These are phyloP conservation scores for Tetrahymena borealis DNA, from an alignment of 73 alveolate species.

Conservation along the genomic window DNA sequence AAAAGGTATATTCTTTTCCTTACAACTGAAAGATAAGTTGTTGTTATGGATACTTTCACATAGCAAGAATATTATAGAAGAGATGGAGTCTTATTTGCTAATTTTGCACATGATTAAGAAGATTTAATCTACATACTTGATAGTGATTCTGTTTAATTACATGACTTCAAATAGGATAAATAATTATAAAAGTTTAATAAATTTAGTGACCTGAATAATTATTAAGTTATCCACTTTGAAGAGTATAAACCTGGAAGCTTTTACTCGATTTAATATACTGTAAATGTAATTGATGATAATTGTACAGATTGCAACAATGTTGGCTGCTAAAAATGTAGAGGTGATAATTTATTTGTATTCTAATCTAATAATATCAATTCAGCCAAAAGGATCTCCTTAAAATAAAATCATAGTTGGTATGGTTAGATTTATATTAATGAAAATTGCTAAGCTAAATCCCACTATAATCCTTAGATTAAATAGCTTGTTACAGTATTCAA, in stretches of 20 bases:
- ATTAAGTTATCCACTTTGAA: neutral
- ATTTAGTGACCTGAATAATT: neutral
- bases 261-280: neutral
- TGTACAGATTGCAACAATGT: neutral
- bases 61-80: neutral
- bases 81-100: neutral
- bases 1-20: neutral
- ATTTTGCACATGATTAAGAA: neutral
- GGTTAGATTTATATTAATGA: neutral
- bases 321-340: neutral
- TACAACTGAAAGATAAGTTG: neutral
- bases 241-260: neutral
- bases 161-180: neutral
- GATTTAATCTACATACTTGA: neutral
- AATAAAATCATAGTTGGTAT: neutral
- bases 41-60: neutral
- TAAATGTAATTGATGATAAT: neutral
- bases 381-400: neutral
- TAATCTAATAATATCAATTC: neutral
- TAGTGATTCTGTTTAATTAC: neutral
- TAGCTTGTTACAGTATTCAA: neutral
- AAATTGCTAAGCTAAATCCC: neutral
- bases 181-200: neutral
- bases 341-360: neutral
- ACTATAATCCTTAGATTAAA: neutral